Conservation (phyloP, 257 asterid species). For the Solanum peruvianum region DNA sequence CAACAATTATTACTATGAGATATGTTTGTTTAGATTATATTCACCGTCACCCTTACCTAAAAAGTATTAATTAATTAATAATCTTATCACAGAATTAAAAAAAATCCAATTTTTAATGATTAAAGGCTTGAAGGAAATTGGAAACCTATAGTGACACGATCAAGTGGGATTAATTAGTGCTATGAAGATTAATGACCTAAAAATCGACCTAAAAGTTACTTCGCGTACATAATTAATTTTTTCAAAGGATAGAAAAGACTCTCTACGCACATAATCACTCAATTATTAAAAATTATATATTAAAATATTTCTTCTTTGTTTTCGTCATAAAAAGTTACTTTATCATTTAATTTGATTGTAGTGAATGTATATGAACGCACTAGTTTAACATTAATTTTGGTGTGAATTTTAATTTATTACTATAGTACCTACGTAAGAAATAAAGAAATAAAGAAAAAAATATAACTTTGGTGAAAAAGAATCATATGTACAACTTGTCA, state of each 20-base stretch:
- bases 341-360: neutral
- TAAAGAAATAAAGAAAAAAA: neutral
- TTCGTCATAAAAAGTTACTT: neutral
- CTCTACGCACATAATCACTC: neutral
- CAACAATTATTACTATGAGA: neutral
- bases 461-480: neutral
- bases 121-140: neutral
- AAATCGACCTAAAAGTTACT: neutral
- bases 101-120: neutral
- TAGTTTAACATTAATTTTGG: neutral
- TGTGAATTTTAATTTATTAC: neutral
- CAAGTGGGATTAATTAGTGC: neutral
- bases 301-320: neutral
- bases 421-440: neutral
- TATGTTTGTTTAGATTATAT: neutral
- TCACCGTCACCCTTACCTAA: neutral
- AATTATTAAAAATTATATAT: neutral
- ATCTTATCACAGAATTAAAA: neutral
- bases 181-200: neutral
- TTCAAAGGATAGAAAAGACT: neutral
- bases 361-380: neutral
- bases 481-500: neutral
- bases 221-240: neutral
- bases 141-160: neutral
- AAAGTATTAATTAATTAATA: neutral